These are phyloP conservation scores for Ceratocystiopsis minuta DNA, from an alignment of 2,329 filamentous ascomycete genomes.

Conservation along the genomic window DNA sequence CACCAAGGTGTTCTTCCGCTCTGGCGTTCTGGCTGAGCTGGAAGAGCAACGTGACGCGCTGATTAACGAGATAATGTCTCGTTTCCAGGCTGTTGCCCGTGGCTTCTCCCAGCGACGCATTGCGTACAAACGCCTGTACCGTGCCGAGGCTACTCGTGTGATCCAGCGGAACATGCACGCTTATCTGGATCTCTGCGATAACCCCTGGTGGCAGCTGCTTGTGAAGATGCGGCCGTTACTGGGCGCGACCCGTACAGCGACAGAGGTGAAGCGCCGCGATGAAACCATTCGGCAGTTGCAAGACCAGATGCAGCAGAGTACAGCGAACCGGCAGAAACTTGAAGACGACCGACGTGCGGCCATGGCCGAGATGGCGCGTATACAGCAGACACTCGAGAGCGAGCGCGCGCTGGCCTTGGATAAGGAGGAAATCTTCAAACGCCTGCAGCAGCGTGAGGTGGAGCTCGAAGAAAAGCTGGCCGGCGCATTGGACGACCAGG, in stretches of 20 bases:
- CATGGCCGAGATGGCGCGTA: constrained; percentile 69
- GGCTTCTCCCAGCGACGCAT: constrained; percentile 78
- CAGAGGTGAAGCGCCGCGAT: constrained; percentile 87
- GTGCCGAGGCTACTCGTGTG: constrained; percentile 83
- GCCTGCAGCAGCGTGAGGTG: constrained; percentile 78
- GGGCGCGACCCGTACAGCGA: constrained; percentile 76
- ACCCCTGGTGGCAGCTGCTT: constrained; percentile 95
- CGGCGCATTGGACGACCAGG: constrained; percentile 84
- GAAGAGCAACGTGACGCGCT: constrained; percentile 89
- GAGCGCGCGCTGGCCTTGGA: constrained; percentile 90
- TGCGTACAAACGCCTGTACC: constrained; percentile 83
- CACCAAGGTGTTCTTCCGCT: constrained; percentile 95
- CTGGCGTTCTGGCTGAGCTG: constrained; percentile 85
- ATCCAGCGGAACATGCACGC: constrained; percentile 89
- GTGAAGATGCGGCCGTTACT: constrained; percentile 89
- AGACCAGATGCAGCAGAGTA: constrained; percentile 62
- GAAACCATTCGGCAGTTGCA: constrained; percentile 82
- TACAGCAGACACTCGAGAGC: constrained; percentile 88
- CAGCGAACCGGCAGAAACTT: constrained; percentile 54
- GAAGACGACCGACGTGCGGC: constrained; percentile 84
- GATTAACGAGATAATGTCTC: constrained; percentile 83
- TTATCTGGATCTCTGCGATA: constrained; percentile 75
- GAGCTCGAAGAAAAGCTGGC: constrained; percentile 87
- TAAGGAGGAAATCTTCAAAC: constrained; percentile 97
- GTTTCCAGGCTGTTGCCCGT: constrained; percentile 80